Conservation (phyloP, 768 basidiomycete genomes). For the Lentinula detonsa region DNA sequence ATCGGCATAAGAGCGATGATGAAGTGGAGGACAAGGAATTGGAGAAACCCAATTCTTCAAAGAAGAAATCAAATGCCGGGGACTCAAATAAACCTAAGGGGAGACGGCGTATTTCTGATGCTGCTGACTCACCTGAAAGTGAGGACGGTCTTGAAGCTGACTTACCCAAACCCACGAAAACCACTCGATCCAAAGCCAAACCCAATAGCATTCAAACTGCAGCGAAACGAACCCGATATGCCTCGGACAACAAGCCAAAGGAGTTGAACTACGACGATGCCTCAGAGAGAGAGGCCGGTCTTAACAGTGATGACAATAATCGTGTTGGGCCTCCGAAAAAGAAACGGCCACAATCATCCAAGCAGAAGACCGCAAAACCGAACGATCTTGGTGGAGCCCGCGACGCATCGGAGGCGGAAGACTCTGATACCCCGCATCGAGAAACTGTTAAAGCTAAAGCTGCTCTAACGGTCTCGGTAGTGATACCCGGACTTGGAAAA, state of each 20-base stretch:
- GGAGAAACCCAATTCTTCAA: not conserved
- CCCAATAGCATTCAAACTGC: not conserved
- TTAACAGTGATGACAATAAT: not conserved
- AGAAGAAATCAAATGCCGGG: not conserved
- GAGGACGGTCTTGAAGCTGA: not conserved
- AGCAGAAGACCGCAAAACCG: not conserved
- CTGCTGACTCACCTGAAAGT: not conserved
- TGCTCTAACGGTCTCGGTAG: not conserved
- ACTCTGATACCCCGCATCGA: not conserved
- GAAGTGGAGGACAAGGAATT: not conserved
- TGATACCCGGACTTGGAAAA: not conserved
- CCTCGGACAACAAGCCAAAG: not conserved
- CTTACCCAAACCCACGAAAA: not conserved
- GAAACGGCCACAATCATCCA: not conserved
- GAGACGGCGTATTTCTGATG: not conserved
- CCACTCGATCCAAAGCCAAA: not conserved
- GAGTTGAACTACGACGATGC: not conserved
- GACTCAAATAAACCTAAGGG: not conserved
- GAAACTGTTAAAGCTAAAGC: not conserved
- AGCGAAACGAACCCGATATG: not conserved
- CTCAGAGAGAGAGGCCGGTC: not conserved
- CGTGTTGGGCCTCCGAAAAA: not conserved
- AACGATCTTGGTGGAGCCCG: not conserved
- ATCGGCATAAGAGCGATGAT: not conserved
- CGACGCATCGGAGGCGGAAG: not conserved